Base-by-base conservation (phyloP, 345 rosid species). In the Acer yangbiense region DNA sequence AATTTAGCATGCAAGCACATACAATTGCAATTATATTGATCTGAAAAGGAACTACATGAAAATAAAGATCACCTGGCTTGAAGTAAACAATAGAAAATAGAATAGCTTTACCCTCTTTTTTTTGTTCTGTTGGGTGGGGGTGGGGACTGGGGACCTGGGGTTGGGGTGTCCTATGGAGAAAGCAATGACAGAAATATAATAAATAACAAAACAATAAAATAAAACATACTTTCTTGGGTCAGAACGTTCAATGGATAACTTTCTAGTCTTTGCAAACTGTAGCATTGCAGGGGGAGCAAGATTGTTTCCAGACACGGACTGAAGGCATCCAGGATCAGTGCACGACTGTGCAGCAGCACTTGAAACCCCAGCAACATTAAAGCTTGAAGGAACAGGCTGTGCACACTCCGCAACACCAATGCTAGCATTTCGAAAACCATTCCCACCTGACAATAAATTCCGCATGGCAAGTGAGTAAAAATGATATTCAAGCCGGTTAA, bases 191-290 rank as follows among this genome's bases (percentile, higher is more conserved):
- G 20, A 69, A 76, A 44, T 20, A 35, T 18, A 35, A 23, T 50
- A 74, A 9, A 52, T 44, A 72, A 41, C 39, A 80, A 48, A 64
- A 68, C 17, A 74, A 67, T 43, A 48, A 62, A 46, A 29, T 64
- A 57, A 48, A 71, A 77, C 96, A 69, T 89, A 97, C 99, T 93
- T 97, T 81, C 92, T 89, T 54, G 89, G 84, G 50, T 97, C 99
- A 60, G 97, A 84, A 64, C 93, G 93, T 81, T 97, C 99, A 65
- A 88, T 76, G 1, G 98, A 93, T 81, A 97, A 84, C 84, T 94
- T 97, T 86, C 98, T 93, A 9, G 98, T 89, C 86, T 93, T 97
- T 55, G 98, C 95, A 76, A 97, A 97, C 71, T 93, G 98, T 78
- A 97, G 80, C 90, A 93, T 82, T 29, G 96, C 81, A 81, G 94